A percentile compares a stretch with the other conserved stretches of the same genome.
phyloP scores from a whole-genome alignment of 2,329 filamentous ascomycete genomes.

The Pestalotiopsis fici region DNA sequence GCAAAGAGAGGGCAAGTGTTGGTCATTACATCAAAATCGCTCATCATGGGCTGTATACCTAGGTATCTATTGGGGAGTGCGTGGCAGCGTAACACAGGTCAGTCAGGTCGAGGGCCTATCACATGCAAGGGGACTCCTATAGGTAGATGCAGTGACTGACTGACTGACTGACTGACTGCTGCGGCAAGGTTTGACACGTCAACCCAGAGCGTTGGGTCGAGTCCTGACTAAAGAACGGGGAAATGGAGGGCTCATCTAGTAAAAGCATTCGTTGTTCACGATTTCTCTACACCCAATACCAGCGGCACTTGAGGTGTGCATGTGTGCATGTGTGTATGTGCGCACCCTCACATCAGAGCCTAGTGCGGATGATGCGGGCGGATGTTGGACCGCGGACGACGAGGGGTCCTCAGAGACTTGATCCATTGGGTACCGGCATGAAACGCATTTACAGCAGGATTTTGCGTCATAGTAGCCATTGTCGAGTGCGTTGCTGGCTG shows the following conservation, averaged over 20 bases:
- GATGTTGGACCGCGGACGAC: background rate
- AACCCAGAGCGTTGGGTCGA: conserved; percentile 8
- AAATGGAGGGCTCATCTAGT: background rate
- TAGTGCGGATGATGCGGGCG: background rate
- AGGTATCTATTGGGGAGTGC: background rate
- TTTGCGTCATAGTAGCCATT: background rate
- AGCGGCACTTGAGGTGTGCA: background rate
- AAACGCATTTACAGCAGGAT: background rate
- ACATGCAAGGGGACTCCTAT: background rate
- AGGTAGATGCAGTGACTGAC: too few relatives aligned
- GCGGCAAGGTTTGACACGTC: background rate
- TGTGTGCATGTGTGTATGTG: too few relatives aligned
- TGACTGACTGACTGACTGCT: too few relatives aligned
- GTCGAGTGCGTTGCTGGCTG: background rate
- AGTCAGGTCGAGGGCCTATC: background rate
- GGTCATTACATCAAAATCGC: background rate
- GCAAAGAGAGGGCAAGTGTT: too few relatives aligned
- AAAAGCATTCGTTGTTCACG: background rate
- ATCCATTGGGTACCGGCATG: background rate
- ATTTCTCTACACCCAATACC: background rate
- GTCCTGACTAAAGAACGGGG: background rate
- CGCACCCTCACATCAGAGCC: background rate
- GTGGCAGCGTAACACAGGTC: background rate
- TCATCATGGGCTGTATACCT: background rate
- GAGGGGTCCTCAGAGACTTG: background rate